A percentile compares a stretch with the other conserved stretches of the same genome.
phyloP scores from a whole-genome alignment of 208 protist genomes.

The Lotmaria passim region DNA sequence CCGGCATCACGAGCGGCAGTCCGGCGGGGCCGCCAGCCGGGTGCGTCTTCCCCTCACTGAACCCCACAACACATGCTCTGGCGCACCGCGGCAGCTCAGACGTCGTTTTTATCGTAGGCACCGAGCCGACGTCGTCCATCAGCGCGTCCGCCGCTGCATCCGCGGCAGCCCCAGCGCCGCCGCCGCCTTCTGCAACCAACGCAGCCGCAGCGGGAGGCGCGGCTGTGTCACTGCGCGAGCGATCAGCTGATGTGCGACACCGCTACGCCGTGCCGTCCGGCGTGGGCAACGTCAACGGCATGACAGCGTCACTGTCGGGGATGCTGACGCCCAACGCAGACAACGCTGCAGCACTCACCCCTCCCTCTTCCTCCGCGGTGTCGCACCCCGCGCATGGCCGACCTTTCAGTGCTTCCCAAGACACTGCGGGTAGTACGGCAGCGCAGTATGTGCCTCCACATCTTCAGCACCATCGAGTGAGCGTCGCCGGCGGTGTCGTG shows the following conservation, averaged over 20 bases:
- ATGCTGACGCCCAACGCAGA: neutral
- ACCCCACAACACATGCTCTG: too few species aligned
- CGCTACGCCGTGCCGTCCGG: neutral
- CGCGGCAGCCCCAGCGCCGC: too few species aligned
- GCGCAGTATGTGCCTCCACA: neutral
- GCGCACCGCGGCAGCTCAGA: slow-evolving; percentile 2
- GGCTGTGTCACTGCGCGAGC: neutral
- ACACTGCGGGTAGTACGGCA: neutral
- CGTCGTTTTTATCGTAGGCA: slow-evolving; percentile 5
- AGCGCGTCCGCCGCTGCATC: too few species aligned
- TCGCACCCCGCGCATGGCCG: neutral
- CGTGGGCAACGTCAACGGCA: neutral
- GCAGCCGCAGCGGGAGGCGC: neutral
- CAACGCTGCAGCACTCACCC: neutral
- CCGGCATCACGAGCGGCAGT: neutral
- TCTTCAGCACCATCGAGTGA: neutral
- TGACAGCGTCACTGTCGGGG: neutral
- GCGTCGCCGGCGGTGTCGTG: neutral
- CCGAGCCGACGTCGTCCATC: neutral
- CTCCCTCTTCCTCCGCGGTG: neutral
- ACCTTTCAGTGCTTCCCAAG: neutral
- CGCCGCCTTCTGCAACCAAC: neutral
- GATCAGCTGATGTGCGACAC: neutral
- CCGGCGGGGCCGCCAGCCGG: neutral
- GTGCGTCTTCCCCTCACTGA: too few species aligned